Conservation (phyloP, 352 stramenopile species). For the Phytophthora vignae region DNA sequence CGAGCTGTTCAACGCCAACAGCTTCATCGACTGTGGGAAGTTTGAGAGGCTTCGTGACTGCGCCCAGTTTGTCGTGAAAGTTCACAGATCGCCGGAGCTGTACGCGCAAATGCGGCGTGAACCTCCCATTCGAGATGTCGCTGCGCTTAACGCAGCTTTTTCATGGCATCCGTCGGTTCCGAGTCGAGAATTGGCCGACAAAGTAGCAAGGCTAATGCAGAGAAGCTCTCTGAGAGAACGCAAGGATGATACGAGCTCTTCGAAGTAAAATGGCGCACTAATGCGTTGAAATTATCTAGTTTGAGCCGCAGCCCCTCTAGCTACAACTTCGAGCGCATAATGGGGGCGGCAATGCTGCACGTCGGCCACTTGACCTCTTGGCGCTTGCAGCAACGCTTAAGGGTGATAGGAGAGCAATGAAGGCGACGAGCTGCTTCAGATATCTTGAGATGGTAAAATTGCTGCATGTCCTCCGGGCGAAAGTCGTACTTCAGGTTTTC, state of each 20-base stretch:
- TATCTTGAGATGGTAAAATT: not conserved
- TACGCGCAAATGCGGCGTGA: slow-evolving; percentile 46
- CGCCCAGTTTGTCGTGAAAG: slow-evolving; percentile 41
- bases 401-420: not conserved
- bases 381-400: slow-evolving; percentile 13
- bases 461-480: not conserved
- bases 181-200: slow-evolving; percentile 15
- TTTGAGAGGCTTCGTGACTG: slow-evolving; percentile 53
- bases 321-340: not conserved
- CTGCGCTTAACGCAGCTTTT: slow-evolving; percentile 44
- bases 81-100: slow-evolving; percentile 44
- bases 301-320: not conserved
- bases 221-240: too few relatives aligned
- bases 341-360: not conserved
- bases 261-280: not conserved
- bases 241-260: not conserved
- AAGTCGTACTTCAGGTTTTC: not conserved
- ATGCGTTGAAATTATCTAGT: not conserved
- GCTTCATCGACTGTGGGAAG: slow-evolving; percentile 60
- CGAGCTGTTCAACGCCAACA: slow-evolving; percentile 54
- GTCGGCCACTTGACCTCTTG: slow-evolving; percentile 9
- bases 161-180: slow-evolving; percentile 54
- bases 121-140: slow-evolving; percentile 42
- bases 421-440: not conserved
- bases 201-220: slow-evolving; percentile 6